Base-by-base conservation (phyloP, 2,329 filamentous ascomycete genomes). In the Diaporthe eres region DNA sequence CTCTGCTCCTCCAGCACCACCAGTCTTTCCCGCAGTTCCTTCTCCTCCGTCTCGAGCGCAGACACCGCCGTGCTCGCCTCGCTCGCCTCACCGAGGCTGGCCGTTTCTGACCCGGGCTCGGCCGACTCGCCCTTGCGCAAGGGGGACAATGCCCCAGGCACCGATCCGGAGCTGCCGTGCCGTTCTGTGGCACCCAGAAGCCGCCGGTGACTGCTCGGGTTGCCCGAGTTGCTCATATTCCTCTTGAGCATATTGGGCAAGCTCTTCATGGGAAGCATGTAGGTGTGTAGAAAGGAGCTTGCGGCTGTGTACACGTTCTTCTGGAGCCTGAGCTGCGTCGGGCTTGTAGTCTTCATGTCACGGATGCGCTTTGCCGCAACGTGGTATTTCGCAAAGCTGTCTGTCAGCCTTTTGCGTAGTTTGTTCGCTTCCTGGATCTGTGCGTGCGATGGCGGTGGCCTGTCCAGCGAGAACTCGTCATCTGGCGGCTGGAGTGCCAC, bases 1-100 rank as follows among this genome's bases (percentile, higher is more conserved):
- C 92, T 93, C 83, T 98, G 96, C 84, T 98, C 96, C 83, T 98
- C 95, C 1, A 98, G 88, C 9, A 98, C 93, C 42, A 97, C 94
- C 17, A 98, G 86, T 5, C 92, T 88, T 80, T 98, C 95, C 22
- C 94, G 90, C 1, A 97, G 86, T 28, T 94, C 91, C 82, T 95
- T 96, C 83, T 98, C 95, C 82, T 98, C 95, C 0, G 90, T 91
- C 83, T 98, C 95, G 6, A 98, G 85, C 47, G 88, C 86, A 13
- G 88, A 90, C 1, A 90, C 86, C 0, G 86, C 86, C 19, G 88
- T 91, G 81, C 88, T 90, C 2, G 85, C 84, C 76, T 91, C 89
- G 79, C 86, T 88, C 2, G 81, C 80, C 2, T 80, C 82, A 0
- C 82, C 86, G 58, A 88, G 82, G 77, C 88, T 90, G 0, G 86